A percentile compares a stretch with the other conserved stretches of the same genome.
Evolutionary conservation across 2,329 filamentous ascomycete genomes (phyloP).

Genomic region (Colletotrichum magnum): DNA sequence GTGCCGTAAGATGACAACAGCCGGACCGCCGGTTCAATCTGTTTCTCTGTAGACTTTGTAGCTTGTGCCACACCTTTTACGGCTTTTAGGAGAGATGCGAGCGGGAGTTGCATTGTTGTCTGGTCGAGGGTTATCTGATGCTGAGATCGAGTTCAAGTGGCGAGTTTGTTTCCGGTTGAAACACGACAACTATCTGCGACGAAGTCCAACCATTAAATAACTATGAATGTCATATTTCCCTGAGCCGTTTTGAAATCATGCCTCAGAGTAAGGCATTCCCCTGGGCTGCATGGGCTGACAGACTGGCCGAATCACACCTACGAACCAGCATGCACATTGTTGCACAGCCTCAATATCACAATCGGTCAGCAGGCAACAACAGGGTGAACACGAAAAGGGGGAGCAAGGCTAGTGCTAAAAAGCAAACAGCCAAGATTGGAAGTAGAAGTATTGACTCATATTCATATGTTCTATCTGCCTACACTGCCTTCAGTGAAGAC

Average conservation of each 20-base stretch:
- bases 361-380: slow-evolving; percentile 15
- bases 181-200: too few species aligned
- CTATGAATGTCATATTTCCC: too few species aligned
- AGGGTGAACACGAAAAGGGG: neutral
- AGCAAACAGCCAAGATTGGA: neutral
- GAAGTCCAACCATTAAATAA: too few species aligned
- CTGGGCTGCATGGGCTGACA: neutral
- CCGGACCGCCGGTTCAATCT: neutral
- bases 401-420: neutral
- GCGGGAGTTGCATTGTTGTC: neutral
- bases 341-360: slow-evolving; percentile 19
- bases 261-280: neutral
- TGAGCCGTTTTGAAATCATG: too few species aligned
- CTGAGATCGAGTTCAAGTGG: too few species aligned
- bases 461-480: neutral
- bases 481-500: neutral
- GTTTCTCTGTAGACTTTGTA: neutral
- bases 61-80: slow-evolving; percentile 6
- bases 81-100: slow-evolving; percentile 4
- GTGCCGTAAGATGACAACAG: neutral
- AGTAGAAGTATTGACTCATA: too few species aligned
- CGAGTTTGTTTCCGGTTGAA: too few species aligned
- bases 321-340: neutral
- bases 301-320: neutral
- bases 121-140: neutral